Evolutionary conservation across 2,329 filamentous ascomycete species (phyloP).

Genomic region (Beauveria brongniartii): DNA sequence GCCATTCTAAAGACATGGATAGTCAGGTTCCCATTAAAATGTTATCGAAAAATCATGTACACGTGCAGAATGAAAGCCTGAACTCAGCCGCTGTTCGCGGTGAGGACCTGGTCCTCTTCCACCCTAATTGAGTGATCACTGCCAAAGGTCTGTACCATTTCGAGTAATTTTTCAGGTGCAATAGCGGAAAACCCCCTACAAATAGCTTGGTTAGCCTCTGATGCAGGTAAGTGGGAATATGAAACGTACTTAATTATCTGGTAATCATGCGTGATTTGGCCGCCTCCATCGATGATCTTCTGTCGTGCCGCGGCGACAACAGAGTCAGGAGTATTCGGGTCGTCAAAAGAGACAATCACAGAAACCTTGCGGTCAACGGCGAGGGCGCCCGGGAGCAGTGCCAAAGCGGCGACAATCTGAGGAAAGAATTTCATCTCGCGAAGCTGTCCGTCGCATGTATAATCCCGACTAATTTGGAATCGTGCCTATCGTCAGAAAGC

Average conservation of each 20-base stretch:
- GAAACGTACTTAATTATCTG: slow-evolving; percentile 53
- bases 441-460: background rate
- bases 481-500: background rate
- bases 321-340: slow-evolving; percentile 53
- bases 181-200: slow-evolving; percentile 69
- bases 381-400: slow-evolving; percentile 49
- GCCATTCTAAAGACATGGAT: background rate
- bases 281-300: slow-evolving; percentile 60
- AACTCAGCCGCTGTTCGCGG: slow-evolving; percentile 24
- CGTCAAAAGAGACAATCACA: slow-evolving; percentile 71
- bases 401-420: slow-evolving; percentile 45
- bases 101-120: slow-evolving; percentile 69
- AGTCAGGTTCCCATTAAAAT: background rate
- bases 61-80: background rate
- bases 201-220: background rate
- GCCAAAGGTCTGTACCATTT: slow-evolving; percentile 57
- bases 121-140: slow-evolving; percentile 42
- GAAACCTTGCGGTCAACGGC: slow-evolving; percentile 61
- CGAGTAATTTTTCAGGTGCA: slow-evolving; percentile 60
- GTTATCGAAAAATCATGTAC: background rate
- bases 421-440: slow-evolving; percentile 55
- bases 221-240: background rate
- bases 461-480: background rate
- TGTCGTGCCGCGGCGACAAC: slow-evolving; percentile 65
- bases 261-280: slow-evolving; percentile 73